Evolutionary conservation across 495 filamentous ascomycete genomes (phyloP), one percentile per base, ranked within the genome.

Genomic region (Neurospora intermedia): DNA sequence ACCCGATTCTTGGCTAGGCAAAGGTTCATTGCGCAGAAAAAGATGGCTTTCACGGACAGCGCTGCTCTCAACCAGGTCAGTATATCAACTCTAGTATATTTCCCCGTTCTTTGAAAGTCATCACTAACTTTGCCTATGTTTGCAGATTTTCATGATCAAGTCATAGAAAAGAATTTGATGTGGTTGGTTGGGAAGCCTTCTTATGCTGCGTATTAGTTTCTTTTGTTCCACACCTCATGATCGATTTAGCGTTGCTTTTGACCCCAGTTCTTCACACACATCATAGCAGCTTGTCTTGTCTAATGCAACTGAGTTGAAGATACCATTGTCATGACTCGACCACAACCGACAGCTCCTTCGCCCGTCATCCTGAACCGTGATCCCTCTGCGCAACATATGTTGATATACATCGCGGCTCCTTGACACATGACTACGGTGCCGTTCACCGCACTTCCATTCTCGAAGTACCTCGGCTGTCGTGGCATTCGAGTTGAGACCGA

Each of bases 1-100:
- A 87, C 84, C 35, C 86, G 91, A 70, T 89, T 91, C 77, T 83
- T 88, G 59, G 87, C 91, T 70, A 84, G 93, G 75, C 84, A 88
- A 70, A 85, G 91, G 69, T 90, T 92, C 77, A 94, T 95, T 77
- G 89, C 88, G 46, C 91, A 93, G 76, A 96, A 96, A 83, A 89
- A 87, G 78, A 87, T 88, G 84, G 91, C 92, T 4, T 85, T 90
- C 59, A 84, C 91, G 81, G 90, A 95, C 79, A 83, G 85, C 43
- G 88, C 88, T 76, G 91, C 92, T 7, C 81, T 95, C 70, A 93
- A 93, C 74, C 91, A 95, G 88, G 92, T 93, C 81, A 80, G 82
- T 78, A 69, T 72, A 46, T 16, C 27, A 20, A 43, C 45, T 62
- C 43, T 74, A 10, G 46, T 11, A 6, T 18, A 66, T 18, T 4